Conservation (phyloP, 164 flowering plant genomes). For the Annona cherimola region DNA sequence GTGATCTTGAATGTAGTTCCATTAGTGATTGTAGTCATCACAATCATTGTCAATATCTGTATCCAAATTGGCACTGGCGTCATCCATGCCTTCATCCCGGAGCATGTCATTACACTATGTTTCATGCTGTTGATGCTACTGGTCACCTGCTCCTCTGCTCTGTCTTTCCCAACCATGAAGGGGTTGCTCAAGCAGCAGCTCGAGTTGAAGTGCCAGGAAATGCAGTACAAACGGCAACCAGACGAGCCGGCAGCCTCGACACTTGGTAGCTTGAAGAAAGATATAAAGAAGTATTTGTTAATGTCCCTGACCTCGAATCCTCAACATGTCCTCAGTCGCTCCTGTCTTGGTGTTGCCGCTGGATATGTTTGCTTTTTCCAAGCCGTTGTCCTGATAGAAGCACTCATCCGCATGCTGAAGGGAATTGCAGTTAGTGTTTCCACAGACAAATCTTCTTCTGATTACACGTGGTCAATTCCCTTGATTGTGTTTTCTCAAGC, state of each 20-base stretch:
- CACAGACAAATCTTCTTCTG: slow-evolving; percentile 36
- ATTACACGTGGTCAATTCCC: slow-evolving; percentile 46
- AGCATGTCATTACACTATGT: slow-evolving; percentile 35
- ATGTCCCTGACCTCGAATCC: slow-evolving; percentile 54
- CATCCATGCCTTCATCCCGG: slow-evolving; percentile 37
- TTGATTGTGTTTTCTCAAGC: background rate
- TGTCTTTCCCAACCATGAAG: slow-evolving; percentile 25
- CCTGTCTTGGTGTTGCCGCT: slow-evolving; percentile 43
- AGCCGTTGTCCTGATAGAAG: slow-evolving; percentile 34
- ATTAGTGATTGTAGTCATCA: slow-evolving; percentile 46
- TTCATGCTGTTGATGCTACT: slow-evolving; percentile 28
- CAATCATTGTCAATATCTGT: slow-evolving; percentile 43
- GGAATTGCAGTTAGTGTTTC: slow-evolving; percentile 32
- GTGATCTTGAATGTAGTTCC: slow-evolving; percentile 41
- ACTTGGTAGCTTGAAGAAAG: slow-evolving; percentile 24
- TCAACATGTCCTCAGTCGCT: slow-evolving; percentile 56
- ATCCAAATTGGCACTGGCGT: slow-evolving; percentile 54
- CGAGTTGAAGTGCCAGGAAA: slow-evolving; percentile 40
- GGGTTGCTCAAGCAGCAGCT: slow-evolving; percentile 26
- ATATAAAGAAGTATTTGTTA: slow-evolving; percentile 39
- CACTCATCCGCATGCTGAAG: slow-evolving; percentile 33
- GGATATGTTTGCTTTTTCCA: slow-evolving; percentile 45
- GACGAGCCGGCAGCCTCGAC: background rate
- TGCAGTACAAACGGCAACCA: background rate
- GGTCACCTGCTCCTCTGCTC: slow-evolving; percentile 3